These are phyloP conservation scores for Ligustrum vulgare DNA, from an alignment of 257 asterid genomes.

Conservation along the genomic window DNA sequence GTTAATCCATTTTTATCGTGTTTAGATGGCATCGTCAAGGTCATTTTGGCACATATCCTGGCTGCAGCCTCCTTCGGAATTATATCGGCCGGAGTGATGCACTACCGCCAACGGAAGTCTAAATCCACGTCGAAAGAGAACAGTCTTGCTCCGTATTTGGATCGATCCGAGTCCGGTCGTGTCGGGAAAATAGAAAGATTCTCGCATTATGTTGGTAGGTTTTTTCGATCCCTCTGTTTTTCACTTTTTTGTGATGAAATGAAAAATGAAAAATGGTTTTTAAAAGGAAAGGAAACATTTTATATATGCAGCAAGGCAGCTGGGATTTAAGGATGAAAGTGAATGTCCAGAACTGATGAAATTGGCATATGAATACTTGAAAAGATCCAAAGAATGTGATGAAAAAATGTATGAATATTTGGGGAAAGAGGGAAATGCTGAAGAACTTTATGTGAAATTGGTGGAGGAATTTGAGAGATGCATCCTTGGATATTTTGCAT, in stretches of 20 bases:
- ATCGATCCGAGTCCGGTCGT: constrained; percentile 22
- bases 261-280: no score
- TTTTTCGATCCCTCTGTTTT: background rate
- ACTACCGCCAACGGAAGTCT: constrained; percentile 42
- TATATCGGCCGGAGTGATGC: constrained; percentile 54
- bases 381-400: constrained; percentile 58
- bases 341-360: constrained; percentile 62
- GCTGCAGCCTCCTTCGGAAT: constrained; percentile 52
- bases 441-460: constrained; percentile 60
- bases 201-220: constrained; percentile 71
- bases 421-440: constrained; percentile 39
- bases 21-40: constrained; percentile 34
- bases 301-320: constrained; percentile 69
- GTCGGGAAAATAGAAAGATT: constrained; percentile 57
- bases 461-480: constrained; percentile 87
- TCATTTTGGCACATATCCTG: constrained; percentile 41
- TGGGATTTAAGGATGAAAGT: constrained; percentile 72
- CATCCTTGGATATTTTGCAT: constrained; percentile 77
- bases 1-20: background rate
- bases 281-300: background rate
- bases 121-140: constrained; percentile 24
- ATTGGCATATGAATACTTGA: constrained; percentile 64
- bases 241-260: no score
- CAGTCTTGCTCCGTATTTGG: constrained; percentile 60
- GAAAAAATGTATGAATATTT: constrained; percentile 66